Evolutionary conservation across 306 rosid species (phyloP), one percentile per base, ranked within the genome.

Genomic region (Hippophae tibetana): DNA sequence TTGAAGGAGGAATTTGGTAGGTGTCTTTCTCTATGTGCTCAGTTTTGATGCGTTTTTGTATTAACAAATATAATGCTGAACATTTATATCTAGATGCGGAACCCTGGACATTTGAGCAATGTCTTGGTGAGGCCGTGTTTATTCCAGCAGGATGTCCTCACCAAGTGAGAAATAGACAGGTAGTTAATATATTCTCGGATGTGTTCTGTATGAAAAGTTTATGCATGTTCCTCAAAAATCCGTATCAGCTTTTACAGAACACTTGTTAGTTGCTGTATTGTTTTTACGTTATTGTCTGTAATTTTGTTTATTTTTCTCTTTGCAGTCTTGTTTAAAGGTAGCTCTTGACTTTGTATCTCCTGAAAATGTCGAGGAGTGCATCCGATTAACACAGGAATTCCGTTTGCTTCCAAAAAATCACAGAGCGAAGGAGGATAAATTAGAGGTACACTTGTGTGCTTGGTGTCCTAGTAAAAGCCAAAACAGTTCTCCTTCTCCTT

Each of bases 131-230:
- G 74, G 90, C 90, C 51, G 87, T 86, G 67, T 76, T 86, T 44
- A 80, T 86, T 76, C 89, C 89, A 5, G 81, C 89, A 9, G 89
- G 89, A 59, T 83, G 89, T 69, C 95, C 95, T 59, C 90, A 86
- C 68, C 95, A 86, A 83, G 95, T 86, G 65, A 71, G 95, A 70
- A 86, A 86, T 69, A 76, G 80, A 81, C 83, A 81, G 57, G 90
- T 81, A 76, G 63, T 54, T 60, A 58, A 58, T 23, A 48, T 47
- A 47, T 8, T 64, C 70, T 52, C 38, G 9, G 38, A 52, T 13
- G 9, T 14, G 26, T n/a, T 52, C 14, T 43, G 6, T 42, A 41
- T 23, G 55, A 58, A 23, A 48, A 62, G 25, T 42, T 50, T 44
- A 52, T 62, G 69, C 42, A 43, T 41, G 62, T 18, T 23, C 14